Evolutionary conservation across 441 rosid genomes (phyloP).

Genomic region (Adansonia gregorii): DNA sequence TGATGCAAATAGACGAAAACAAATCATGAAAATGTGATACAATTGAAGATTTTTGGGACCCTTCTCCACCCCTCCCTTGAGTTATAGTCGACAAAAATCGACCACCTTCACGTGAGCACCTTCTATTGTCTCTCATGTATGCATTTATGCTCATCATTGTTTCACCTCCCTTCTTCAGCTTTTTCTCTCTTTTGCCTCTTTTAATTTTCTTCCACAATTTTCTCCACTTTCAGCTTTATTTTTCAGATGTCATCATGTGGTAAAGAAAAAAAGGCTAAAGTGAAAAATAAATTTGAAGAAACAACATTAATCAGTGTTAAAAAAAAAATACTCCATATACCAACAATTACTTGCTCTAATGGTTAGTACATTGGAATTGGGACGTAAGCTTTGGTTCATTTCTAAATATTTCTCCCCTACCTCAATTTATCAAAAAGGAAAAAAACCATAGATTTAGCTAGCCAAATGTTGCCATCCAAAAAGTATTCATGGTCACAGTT

Average conservation of each 20-base stretch:
- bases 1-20: not conserved
- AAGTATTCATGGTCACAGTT: too few relatives aligned
- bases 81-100: constrained; percentile 17
- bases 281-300: not conserved
- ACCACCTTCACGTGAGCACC: constrained; percentile 56
- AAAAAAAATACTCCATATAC: too few relatives aligned
- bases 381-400: too few relatives aligned
- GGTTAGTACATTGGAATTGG: too few relatives aligned
- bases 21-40: not conserved
- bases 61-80: not conserved
- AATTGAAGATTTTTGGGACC: constrained; percentile 6
- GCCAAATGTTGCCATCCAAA: too few relatives aligned
- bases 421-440: too few relatives aligned
- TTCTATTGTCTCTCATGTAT: constrained; percentile 58
- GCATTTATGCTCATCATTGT: constrained; percentile 29
- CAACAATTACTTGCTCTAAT: too few relatives aligned
- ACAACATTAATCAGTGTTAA: too few relatives aligned
- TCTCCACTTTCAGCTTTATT: constrained; percentile 36
- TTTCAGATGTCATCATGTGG: constrained; percentile 22
- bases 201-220: constrained; percentile 21
- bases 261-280: constrained; percentile 24
- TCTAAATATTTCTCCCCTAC: too few relatives aligned
- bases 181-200: not conserved
- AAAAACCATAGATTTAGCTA: too few relatives aligned
- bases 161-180: not conserved